Percentiles rank a stretch among this genome's conserved stretches.
These are phyloP conservation scores for Metarhizium guizhouense DNA, from an alignment of 2,329 filamentous ascomycete genomes.

Conservation along the genomic window DNA sequence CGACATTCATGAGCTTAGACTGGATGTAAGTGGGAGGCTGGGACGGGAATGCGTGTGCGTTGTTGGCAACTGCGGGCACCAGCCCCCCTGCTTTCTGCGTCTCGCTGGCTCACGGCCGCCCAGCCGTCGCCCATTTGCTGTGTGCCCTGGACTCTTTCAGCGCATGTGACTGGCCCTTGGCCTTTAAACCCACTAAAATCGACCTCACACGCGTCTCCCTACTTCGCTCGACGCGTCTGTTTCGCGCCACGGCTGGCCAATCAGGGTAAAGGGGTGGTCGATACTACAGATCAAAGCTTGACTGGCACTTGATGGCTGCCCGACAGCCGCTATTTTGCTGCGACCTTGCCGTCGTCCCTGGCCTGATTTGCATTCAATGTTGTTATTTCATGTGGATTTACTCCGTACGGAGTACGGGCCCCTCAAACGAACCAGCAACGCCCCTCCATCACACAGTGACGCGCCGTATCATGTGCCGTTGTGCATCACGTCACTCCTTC, in stretches of 20 bases:
- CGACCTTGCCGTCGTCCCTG: too few relatives aligned
- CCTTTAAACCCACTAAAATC: neutral
- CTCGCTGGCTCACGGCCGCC: neutral
- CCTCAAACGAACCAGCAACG: too few relatives aligned
- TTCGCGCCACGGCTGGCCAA: conserved; percentile 17
- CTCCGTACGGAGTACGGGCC: too few relatives aligned
- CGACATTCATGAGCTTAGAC: conserved; percentile 11
- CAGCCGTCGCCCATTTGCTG: neutral
- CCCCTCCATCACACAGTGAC: neutral
- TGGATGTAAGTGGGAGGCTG: conserved; percentile 12
- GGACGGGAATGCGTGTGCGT: conserved; percentile 9
- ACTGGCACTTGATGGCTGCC: too few relatives aligned
- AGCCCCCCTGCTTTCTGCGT: conserved; percentile 10
- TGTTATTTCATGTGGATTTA: too few relatives aligned
- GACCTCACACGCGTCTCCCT: neutral
- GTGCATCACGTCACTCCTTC: neutral
- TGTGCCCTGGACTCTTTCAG: neutral
- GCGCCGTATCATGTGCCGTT: neutral
- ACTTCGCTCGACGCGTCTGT: conserved; percentile 15
- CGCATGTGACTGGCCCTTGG: neutral
- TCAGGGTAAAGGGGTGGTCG: neutral
- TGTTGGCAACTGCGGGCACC: conserved; percentile 8
- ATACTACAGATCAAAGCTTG: too few relatives aligned
- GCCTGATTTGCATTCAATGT: too few relatives aligned
- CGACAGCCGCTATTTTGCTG: too few relatives aligned